Base-by-base conservation (phyloP, 345 rosid genomes). In the Hibiscus tridactylites region DNA sequence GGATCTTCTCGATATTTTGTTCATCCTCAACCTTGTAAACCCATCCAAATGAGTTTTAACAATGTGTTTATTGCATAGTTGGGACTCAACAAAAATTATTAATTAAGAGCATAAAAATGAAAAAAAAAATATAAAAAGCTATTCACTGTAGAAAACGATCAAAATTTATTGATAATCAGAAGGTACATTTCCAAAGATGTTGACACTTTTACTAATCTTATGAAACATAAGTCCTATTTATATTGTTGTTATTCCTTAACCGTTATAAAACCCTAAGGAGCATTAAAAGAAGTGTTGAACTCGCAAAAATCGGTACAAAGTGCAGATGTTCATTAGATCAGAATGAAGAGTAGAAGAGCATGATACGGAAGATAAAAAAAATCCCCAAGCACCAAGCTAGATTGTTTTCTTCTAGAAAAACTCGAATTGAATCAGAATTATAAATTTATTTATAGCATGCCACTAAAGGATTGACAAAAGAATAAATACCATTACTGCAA, bases 11-110 rank as follows among this genome's bases (percentile, higher is more conserved):
- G 64, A 94, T 92, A 81, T 88, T 91, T 60, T 88, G 87, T 84
- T 79, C 85, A 73, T 91, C 91, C 89, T 91, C 97, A 79, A 94
- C 98, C 98, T 94, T 71, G 78, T 9, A 60, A 77, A 72, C 69
- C 78, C 81, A 79, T 67, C 29, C 79, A 52, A 82, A 78, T 59
- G 57, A 78, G 47, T 28, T 60, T 76, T 68, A 73, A 77, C 19
- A 61, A 56, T 33, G 2, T 39, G 44, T 39, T 39, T 39, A 39
- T 39, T 61, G 39, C 44, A 74, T 69, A 57, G 61, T 33, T 37
- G 11, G 61, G 31, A 9, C 65, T 68, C 26, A 35, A 16, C 65
- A 50, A 5, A 63, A 56, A 54, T 39, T 19, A 67, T 39, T 39
- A 67, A 46, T 46, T 7, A 10, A 19, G 5, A 74, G 52, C 70